phyloP scores from a whole-genome alignment of 306 rosid genomes.

The Medicago truncatula region DNA sequence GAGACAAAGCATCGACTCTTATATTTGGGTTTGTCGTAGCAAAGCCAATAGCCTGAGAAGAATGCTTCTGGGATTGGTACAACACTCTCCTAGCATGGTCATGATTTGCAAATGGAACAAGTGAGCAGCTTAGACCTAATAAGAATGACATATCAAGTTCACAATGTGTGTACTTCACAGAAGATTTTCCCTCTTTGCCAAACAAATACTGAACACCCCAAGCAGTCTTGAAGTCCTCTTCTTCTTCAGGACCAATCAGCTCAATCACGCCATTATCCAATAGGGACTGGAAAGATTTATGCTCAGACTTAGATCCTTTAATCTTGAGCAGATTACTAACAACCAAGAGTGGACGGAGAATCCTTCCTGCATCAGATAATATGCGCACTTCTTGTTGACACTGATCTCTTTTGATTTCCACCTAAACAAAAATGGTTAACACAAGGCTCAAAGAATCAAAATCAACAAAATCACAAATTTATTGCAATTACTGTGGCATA shows the following conservation, averaged over 20 bases:
- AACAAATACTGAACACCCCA: constrained; percentile 75
- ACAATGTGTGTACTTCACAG: constrained; percentile 76
- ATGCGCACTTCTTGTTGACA: constrained; percentile 75
- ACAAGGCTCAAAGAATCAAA: constrained; percentile 11
- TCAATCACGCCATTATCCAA: constrained; percentile 80
- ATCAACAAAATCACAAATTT: constrained; percentile 21
- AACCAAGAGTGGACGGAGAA: constrained; percentile 90
- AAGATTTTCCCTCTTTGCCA: constrained; percentile 58
- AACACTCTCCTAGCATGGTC: constrained; percentile 96
- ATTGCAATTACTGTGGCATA: constrained; percentile 8
- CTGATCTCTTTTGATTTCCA: constrained; percentile 88
- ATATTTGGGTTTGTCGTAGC: constrained; percentile 73
- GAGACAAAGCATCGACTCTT: constrained; percentile 90
- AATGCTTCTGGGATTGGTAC: constrained; percentile 95
- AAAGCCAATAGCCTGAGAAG: constrained; percentile 92
- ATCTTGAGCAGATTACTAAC: constrained; percentile 71
- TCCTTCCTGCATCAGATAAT: constrained; percentile 93
- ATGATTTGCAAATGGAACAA: constrained; percentile 92
- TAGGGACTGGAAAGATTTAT: constrained; percentile 60
- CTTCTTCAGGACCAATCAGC: constrained; percentile 93
- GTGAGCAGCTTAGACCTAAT: constrained; percentile 82
- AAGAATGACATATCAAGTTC: constrained; percentile 91
- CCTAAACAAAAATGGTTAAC: constrained; percentile 53
- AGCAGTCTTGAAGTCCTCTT: constrained; percentile 87
- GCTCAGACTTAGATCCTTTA: constrained; percentile 58